phyloP scores from a whole-genome alignment of 169 alveolate genomes.

The Nephromyces sp. region DNA sequence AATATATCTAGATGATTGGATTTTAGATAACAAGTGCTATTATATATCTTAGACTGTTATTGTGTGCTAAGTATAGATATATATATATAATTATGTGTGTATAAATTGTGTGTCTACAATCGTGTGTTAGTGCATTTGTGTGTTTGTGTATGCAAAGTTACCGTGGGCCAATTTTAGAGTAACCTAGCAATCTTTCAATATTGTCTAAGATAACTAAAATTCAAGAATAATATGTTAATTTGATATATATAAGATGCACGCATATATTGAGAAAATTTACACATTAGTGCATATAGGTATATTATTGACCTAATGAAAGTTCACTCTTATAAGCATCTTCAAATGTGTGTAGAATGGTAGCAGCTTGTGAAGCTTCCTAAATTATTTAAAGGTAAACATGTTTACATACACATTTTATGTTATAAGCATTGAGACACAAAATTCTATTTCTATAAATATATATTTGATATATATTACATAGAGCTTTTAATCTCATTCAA shows the following conservation, averaged over 20 bases:
- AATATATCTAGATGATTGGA: no score
- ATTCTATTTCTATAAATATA: no score
- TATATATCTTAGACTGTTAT: no score
- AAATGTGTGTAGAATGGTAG: constrained; percentile 83
- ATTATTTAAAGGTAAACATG: neutral
- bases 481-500: no score
- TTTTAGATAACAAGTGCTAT: no score
- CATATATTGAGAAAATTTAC: neutral
- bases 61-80: no score
- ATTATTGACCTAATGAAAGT: constrained; percentile 50
- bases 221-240: neutral
- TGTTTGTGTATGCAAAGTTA: neutral
- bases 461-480: no score
- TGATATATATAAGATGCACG: neutral
- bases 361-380: constrained; percentile 62
- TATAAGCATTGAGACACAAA: no score
- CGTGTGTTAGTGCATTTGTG: no score
- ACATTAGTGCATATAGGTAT: neutral
- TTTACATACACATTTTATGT: no score
- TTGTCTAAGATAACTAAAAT: constrained; percentile 84
- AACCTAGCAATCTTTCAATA: constrained; percentile 92
- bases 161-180: constrained; percentile 93
- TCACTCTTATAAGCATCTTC: constrained; percentile 97
- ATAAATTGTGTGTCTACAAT: no score
- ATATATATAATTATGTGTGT: no score